phyloP scores from a whole-genome alignment of 2,329 filamentous ascomycete genomes.

The Rhexocercosporidium sp. region DNA sequence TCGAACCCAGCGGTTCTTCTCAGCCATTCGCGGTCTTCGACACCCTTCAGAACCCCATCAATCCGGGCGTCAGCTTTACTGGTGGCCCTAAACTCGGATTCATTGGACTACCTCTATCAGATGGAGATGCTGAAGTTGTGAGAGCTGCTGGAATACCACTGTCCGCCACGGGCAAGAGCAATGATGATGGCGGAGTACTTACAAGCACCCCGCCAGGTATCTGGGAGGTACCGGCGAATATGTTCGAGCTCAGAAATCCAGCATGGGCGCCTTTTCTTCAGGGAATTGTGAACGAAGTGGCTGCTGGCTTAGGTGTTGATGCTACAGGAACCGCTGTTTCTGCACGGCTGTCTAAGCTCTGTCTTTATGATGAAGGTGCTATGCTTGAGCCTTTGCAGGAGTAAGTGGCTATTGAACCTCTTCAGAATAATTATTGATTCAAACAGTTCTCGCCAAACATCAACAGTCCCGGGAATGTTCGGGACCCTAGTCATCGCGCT shows the following conservation, averaged over 20 bases:
- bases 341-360: constrained; percentile 52
- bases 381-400: constrained; percentile 55
- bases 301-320: constrained; percentile 43
- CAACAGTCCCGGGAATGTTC: constrained; percentile 55
- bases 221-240: constrained; percentile 48
- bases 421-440: neutral
- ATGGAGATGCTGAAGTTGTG: constrained; percentile 33
- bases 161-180: neutral
- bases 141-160: constrained; percentile 19
- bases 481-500: constrained; percentile 56
- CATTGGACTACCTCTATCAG: constrained; percentile 36
- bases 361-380: constrained; percentile 55
- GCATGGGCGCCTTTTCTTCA: constrained; percentile 43
- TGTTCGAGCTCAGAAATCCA: constrained; percentile 47
- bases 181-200: constrained; percentile 42
- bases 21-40: constrained; percentile 24
- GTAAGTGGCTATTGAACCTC: constrained; percentile 28
- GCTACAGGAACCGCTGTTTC: constrained; percentile 31
- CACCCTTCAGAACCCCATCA: constrained; percentile 13
- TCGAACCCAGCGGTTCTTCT: constrained; percentile 19
- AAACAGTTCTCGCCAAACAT: constrained; percentile 37
- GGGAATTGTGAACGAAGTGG: constrained; percentile 35
- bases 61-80: constrained; percentile 36
- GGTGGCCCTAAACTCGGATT: constrained; percentile 18
- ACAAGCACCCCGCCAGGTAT: constrained; percentile 49